Evolutionary conservation across 2,329 filamentous ascomycete genomes (phyloP).

Genomic region (Pseudocercospora ulei): DNA sequence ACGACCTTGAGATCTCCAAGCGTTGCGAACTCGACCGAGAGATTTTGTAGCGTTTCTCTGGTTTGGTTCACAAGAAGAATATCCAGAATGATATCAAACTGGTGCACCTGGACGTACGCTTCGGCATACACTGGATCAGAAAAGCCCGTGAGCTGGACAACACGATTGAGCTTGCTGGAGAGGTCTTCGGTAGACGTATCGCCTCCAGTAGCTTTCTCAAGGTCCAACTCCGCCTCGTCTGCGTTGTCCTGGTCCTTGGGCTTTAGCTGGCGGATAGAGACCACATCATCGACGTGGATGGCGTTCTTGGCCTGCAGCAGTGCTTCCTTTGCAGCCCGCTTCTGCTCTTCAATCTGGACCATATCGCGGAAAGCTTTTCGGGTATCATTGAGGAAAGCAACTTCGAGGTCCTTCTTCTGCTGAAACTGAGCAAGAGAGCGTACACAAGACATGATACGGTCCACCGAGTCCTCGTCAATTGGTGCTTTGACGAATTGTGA

Average conservation of each 20-base stretch:
- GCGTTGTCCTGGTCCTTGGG: conserved; percentile 77
- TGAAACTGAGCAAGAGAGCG: conserved; percentile 83
- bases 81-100: conserved; percentile 96
- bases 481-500: conserved; percentile 97
- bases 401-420: conserved; percentile 80
- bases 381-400: conserved; percentile 88
- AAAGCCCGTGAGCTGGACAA: conserved; percentile 95
- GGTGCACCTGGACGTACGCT: conserved; percentile 95
- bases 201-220: conserved; percentile 89
- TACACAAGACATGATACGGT: conserved; percentile 96
- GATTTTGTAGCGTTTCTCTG: conserved; percentile 87
- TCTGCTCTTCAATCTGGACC: conserved; percentile 96
- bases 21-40: conserved; percentile 97
- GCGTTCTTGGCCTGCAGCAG: conserved; percentile 87
- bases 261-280: conserved; percentile 81
- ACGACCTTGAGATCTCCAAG: conserved; percentile 96
- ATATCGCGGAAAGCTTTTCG: conserved; percentile 91
- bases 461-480: conserved; percentile 96
- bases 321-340: conserved; percentile 88
- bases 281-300: conserved; percentile 89
- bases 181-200: conserved; percentile 76
- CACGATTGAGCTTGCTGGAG: conserved; percentile 85
- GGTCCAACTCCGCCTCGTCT: conserved; percentile 78
- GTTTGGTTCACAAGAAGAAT: conserved; percentile 97
- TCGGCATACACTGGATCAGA: conserved; percentile 98